Evolutionary conservation across 108 stramenopile genomes (phyloP).

Genomic region (Fragilaria radians): DNA sequence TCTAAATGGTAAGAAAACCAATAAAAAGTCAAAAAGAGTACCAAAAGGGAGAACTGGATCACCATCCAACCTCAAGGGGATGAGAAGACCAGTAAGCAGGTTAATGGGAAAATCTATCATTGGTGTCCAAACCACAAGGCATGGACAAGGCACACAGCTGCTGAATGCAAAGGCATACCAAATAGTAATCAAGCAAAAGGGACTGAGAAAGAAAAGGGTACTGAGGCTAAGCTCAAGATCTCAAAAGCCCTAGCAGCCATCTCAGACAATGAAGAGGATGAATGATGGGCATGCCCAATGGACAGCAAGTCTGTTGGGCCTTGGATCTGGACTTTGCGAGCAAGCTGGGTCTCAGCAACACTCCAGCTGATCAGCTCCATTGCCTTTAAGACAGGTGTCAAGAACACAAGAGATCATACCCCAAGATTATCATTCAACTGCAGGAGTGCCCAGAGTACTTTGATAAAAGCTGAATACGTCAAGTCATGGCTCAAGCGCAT

Average conservation of each 20-base stretch:
- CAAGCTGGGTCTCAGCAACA: too few species aligned
- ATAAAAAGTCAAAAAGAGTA: background rate
- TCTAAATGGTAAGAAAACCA: background rate
- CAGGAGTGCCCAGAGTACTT: too few species aligned
- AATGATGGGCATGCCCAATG: background rate
- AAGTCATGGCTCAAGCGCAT: background rate
- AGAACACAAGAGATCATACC: too few species aligned
- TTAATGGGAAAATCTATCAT: background rate
- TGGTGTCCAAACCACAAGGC: background rate
- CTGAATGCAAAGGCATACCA: conserved; percentile 3
- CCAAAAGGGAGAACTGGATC: background rate
- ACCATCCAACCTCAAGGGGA: background rate
- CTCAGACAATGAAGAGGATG: background rate
- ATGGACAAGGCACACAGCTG: background rate
- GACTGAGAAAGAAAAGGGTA: too few species aligned
- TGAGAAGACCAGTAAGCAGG: background rate
- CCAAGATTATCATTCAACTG: too few species aligned
- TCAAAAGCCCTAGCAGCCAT: background rate
- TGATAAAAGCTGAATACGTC: too few species aligned
- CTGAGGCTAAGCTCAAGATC: too few species aligned
- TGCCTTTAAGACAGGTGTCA: too few species aligned
- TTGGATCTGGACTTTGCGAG: too few species aligned
- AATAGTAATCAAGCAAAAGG: too few species aligned
- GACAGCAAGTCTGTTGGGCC: background rate
- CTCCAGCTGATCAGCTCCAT: too few species aligned